Conservation (phyloP, 2,329 filamentous ascomycete species). For the Monilinia fructicola region DNA sequence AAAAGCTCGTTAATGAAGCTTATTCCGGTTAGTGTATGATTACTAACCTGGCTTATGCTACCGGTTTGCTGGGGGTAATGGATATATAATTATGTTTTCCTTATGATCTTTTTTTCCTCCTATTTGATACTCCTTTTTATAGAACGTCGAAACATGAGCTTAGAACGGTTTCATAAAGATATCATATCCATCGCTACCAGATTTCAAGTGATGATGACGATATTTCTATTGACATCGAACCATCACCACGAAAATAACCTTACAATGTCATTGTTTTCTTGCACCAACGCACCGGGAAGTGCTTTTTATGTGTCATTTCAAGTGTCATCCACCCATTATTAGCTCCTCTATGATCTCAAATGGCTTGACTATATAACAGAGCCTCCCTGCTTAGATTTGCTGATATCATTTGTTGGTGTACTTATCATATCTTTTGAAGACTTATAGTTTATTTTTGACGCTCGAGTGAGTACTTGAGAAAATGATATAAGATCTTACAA, state of each 20-base stretch:
- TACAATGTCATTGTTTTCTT: background rate
- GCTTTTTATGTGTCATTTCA: background rate
- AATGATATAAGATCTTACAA: background rate
- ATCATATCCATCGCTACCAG: background rate
- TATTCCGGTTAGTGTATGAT: background rate
- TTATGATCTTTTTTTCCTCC: background rate
- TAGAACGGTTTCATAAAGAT: background rate
- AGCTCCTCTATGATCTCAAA: background rate
- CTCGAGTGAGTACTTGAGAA: constrained; percentile 1
- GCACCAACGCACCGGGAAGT: background rate
- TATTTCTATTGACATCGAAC: background rate
- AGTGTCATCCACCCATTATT: background rate
- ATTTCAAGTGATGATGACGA: background rate
- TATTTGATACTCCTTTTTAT: background rate
- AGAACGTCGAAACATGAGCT: too few species aligned
- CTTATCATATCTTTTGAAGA: background rate
- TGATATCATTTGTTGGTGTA: background rate
- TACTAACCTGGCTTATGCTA: background rate
- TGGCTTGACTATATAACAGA: too few species aligned
- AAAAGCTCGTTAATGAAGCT: background rate
- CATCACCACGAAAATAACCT: background rate
- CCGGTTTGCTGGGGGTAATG: too few species aligned
- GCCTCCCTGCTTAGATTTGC: background rate
- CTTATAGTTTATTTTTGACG: background rate
- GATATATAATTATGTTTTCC: too few species aligned